Conservation (phyloP, 208 protist species). For the Leptomonas pyrrhocoris region DNA sequence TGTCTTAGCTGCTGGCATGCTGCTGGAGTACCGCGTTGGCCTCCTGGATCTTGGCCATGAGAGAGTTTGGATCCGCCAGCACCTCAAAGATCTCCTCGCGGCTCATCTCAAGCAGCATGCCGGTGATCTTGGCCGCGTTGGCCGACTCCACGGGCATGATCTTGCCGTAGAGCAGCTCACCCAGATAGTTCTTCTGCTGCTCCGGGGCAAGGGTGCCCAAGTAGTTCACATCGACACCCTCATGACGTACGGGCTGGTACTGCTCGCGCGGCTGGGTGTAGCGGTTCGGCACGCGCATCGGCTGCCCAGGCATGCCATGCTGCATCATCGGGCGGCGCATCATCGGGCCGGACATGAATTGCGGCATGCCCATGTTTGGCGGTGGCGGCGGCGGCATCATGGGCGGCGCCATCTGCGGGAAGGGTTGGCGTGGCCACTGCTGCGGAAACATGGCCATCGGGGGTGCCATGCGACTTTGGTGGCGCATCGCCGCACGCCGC, state of each 20-base stretch:
- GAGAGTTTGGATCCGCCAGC: slow-evolving; percentile 39
- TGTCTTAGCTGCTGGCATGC: slow-evolving; percentile 35
- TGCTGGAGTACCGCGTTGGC: slow-evolving; percentile 62
- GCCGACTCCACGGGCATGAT: slow-evolving; percentile 52
- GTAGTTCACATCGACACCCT: slow-evolving; percentile 39
- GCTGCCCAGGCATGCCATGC: slow-evolving; percentile 29
- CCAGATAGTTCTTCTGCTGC: slow-evolving; percentile 79
- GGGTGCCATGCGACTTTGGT: slow-evolving; percentile 35
- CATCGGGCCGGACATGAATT: slow-evolving; percentile 42
- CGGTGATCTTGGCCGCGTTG: slow-evolving; percentile 76
- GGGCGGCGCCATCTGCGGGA: slow-evolving; percentile 25
- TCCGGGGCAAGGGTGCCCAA: slow-evolving; percentile 60
- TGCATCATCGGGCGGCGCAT: slow-evolving; percentile 38
- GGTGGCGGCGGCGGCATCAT: slow-evolving; percentile 32
- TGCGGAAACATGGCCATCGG: slow-evolving; percentile 42
- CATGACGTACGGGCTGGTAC: slow-evolving; percentile 11
- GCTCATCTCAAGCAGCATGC: slow-evolving; percentile 83
- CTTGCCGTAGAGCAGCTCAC: slow-evolving; percentile 64
- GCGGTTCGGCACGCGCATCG: slow-evolving; percentile 36
- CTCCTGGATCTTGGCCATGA: slow-evolving; percentile 69
- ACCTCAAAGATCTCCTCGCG: slow-evolving; percentile 71
- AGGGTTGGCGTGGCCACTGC: slow-evolving; percentile 34
- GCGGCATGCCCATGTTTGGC: slow-evolving; percentile 31
- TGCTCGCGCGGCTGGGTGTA: slow-evolving; percentile 29
- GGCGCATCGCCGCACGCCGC: slow-evolving; percentile 50